Percentiles rank a stretch among this genome's conserved stretches.
phyloP scores from a whole-genome alignment of 768 basidiomycete genomes.

The Suillus placidus region DNA sequence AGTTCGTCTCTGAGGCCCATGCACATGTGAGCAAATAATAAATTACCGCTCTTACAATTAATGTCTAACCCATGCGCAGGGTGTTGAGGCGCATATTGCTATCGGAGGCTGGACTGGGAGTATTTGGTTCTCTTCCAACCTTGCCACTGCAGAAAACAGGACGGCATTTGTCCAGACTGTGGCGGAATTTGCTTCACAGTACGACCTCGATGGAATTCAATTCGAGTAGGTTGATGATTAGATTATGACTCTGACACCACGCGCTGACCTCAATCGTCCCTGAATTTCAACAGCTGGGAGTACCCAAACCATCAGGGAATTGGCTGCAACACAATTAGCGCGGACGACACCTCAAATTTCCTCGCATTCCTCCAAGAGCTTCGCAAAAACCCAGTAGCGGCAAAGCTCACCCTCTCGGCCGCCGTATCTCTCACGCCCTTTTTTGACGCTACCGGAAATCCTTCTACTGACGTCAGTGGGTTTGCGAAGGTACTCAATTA shows the following conservation, averaged over 20 bases:
- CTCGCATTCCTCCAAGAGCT: conserved; percentile 74
- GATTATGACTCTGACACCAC: neutral
- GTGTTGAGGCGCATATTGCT: conserved; percentile 53
- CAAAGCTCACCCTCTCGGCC: conserved; percentile 65
- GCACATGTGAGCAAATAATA: conserved; percentile 32
- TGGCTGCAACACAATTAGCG: conserved; percentile 63
- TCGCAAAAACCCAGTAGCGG: conserved; percentile 50
- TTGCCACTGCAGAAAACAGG: conserved; percentile 52
- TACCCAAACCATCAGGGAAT: conserved; percentile 71
- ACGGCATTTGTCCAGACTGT: conserved; percentile 58
- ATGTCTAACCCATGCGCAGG: conserved; percentile 30
- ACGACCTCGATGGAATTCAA: conserved; percentile 59
- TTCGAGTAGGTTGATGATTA: conserved; percentile 46
- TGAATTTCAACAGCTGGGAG: conserved; percentile 31
- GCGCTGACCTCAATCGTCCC: conserved; percentile 14
- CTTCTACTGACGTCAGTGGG: conserved; percentile 67
- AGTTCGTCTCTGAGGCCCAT: conserved; percentile 55
- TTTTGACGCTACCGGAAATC: conserved; percentile 55
- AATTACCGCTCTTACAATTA: neutral
- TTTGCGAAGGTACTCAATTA: conserved; percentile 74
- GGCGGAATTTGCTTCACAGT: conserved; percentile 45
- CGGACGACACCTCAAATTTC: conserved; percentile 74
- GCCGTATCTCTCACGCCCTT: conserved; percentile 70
- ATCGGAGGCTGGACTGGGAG: conserved; percentile 67
- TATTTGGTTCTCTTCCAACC: conserved; percentile 54